Evolutionary conservation across 2,329 filamentous ascomycete genomes (phyloP).

Genomic region (Neofusicoccum cordaticola): DNA sequence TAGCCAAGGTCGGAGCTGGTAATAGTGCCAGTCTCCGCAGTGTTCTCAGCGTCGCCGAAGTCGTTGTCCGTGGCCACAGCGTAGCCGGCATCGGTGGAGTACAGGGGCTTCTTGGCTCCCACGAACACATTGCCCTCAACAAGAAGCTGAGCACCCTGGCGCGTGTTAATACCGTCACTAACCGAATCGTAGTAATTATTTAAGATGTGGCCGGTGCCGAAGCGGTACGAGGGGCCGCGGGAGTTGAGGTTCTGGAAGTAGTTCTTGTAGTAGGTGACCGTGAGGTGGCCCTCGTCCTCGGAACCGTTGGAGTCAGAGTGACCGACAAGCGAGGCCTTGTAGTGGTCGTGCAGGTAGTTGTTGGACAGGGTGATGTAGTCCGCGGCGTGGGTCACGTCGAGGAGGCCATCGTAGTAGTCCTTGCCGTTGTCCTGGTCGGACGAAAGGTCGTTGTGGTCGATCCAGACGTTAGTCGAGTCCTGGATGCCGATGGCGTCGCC

Average conservation of each 20-base stretch:
- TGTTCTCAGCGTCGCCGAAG: conserved; percentile 34
- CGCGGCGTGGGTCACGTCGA: conserved; percentile 62
- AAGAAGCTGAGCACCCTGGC: conserved; percentile 42
- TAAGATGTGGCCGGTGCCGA: conserved; percentile 57
- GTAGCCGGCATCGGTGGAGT: conserved; percentile 33
- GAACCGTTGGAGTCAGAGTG: conserved; percentile 58
- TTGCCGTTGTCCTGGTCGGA: conserved; percentile 60
- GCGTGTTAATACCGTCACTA: conserved; percentile 41
- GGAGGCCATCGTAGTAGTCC: conserved; percentile 67
- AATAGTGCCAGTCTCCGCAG: conserved; percentile 32
- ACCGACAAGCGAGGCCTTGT: conserved; percentile 58
- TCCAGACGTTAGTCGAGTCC: conserved; percentile 54
- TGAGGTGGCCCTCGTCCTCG: conserved; percentile 61
- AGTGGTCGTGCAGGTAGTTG: conserved; percentile 57
- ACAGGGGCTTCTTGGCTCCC: conserved; percentile 33
- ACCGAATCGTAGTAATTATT: conserved; percentile 45
- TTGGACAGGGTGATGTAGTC: conserved; percentile 61
- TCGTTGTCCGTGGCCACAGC: conserved; percentile 40
- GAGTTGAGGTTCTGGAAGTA: conserved; percentile 64
- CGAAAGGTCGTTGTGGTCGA: conserved; percentile 66
- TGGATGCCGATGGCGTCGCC: conserved; percentile 55
- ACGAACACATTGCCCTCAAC: conserved; percentile 43
- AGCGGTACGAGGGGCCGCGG: conserved; percentile 61
- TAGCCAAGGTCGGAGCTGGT: conserved; percentile 32
- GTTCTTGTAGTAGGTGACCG: conserved; percentile 66